Evolutionary conservation across 1,139 yeast species (phyloP).

Genomic region (Yamadazyma mexicana): DNA sequence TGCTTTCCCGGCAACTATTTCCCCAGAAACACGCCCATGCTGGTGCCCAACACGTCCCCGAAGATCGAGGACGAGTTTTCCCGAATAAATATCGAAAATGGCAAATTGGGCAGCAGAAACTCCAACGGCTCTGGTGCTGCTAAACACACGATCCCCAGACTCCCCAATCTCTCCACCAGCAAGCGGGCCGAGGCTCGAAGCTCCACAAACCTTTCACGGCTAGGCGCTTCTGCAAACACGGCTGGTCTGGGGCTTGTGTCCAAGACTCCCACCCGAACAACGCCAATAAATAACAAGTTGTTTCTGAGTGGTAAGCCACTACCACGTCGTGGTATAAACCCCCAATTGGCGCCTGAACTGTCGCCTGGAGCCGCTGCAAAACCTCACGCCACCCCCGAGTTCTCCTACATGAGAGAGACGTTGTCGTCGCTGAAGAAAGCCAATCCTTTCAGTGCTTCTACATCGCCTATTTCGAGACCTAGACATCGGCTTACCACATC

Average conservation of each 20-base stretch:
- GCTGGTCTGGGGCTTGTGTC: slow-evolving; percentile 4
- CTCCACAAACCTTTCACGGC: slow-evolving; percentile 7
- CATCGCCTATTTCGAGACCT: background rate
- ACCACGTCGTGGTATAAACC: background rate
- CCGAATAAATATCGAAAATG: slow-evolving; percentile 11
- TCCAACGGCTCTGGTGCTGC: background rate
- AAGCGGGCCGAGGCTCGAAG: slow-evolving; percentile 16
- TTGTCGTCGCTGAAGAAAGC: slow-evolving; percentile 14
- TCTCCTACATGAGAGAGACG: slow-evolving; percentile 19
- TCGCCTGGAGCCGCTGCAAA: background rate
- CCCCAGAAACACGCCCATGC: background rate
- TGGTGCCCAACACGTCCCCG: slow-evolving; percentile 7
- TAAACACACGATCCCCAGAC: slow-evolving; percentile 11
- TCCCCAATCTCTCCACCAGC: slow-evolving; percentile 16
- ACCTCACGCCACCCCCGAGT: background rate
- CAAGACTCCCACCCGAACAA: slow-evolving; percentile 13
- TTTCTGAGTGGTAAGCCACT: slow-evolving; percentile 11
- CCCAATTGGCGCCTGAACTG: slow-evolving; percentile 2
- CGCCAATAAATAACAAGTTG: slow-evolving; percentile 2
- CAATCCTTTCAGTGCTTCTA: slow-evolving; percentile 12
- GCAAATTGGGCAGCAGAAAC: background rate
- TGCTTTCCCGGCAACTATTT: background rate
- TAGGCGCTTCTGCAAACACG: slow-evolving; percentile 11
- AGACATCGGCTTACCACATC: slow-evolving; percentile 1
- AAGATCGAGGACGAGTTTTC: slow-evolving; percentile 17